Conservation (phyloP, 2,329 filamentous ascomycete genomes). For the Tolypocladium pustulatum region DNA sequence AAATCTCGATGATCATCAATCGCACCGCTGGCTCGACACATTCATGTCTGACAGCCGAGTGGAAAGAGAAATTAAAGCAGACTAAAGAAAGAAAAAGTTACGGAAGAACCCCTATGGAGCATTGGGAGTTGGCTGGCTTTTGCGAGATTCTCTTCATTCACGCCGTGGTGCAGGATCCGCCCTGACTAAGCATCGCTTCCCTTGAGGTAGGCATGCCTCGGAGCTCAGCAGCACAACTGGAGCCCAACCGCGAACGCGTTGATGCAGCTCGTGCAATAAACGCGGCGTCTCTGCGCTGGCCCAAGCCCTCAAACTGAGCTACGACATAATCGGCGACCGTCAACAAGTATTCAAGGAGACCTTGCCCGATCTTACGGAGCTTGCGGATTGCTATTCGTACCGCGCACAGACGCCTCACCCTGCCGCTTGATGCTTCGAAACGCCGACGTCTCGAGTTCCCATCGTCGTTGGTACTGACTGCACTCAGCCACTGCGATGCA, state of each 20-base stretch:
- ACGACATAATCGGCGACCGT: neutral
- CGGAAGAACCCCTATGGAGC: too few species aligned
- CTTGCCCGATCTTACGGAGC: neutral
- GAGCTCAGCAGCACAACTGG: neutral
- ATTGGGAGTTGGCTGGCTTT: neutral
- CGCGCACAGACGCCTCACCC: neutral
- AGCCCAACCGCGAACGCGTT: neutral
- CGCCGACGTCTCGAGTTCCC: neutral
- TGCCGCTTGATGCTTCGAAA: neutral
- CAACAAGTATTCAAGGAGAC: neutral
- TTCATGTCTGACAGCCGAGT: too few species aligned
- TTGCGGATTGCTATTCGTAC: neutral
- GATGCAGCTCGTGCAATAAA: neutral
- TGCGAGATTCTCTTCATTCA: neutral
- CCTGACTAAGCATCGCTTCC: neutral
- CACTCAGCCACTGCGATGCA: conserved; percentile 3
- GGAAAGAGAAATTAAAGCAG: too few species aligned
- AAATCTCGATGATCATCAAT: too few species aligned
- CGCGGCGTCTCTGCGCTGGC: neutral
- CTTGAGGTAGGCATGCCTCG: neutral
- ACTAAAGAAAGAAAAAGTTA: neutral
- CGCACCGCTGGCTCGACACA: too few species aligned
- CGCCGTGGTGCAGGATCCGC: neutral
- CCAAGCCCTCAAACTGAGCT: neutral
- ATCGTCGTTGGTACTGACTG: neutral